Evolutionary conservation across 2,329 filamentous ascomycete species (phyloP), one percentile per base, ranked within the genome.

Genomic region (Orbilia quercus): DNA sequence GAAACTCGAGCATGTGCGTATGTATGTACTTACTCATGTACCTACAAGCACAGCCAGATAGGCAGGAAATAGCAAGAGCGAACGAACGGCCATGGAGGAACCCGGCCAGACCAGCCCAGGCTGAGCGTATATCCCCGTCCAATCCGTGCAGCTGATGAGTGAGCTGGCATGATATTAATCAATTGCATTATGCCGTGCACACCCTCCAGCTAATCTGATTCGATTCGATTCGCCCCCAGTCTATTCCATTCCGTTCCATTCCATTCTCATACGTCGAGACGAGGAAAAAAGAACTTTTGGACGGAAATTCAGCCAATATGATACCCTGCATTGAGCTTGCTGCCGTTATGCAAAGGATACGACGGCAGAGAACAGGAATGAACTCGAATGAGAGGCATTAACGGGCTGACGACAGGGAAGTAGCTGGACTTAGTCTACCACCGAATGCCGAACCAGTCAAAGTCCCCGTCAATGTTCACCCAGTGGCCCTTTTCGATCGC

Each of bases 381-480:
- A n/a, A n/a, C n/a, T n/a, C 14, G 18, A 50, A 31, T 14, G 28
- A n/a, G 48, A 34, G 44, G 25, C 25, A 25, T 28, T n/a, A n/a
- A 55, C 40, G 42, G 40, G 65, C 28, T 18, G 65, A 38, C n/a
- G 50, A 23, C 14, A 16, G 48, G 36, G 20, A 47, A 7, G 5
- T n/a, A n/a, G n/a, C n/a, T n/a, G n/a, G n/a, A 22, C 20, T 14
- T 50, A 20, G 22, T 36, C 18, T 74, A 66, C 70, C 70, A 74
- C 44, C 63, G 60, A 23, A 74, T 67, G 54, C 70, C 70, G 62
- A 66, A 74, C 70, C 70, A 74, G 60, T 66, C 70, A 48, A 74
- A 74, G 62, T 74, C 62, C 22, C 70, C 70, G 51, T 74, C 70
- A 42, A 74, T 67, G 48, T 74, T 74, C 38, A 74, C 70, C 70